A percentile compares a stretch with the other conserved stretches of the same genome.
Evolutionary conservation across 495 filamentous ascomycete genomes (phyloP).

Genomic region (Lepraria neglecta): DNA sequence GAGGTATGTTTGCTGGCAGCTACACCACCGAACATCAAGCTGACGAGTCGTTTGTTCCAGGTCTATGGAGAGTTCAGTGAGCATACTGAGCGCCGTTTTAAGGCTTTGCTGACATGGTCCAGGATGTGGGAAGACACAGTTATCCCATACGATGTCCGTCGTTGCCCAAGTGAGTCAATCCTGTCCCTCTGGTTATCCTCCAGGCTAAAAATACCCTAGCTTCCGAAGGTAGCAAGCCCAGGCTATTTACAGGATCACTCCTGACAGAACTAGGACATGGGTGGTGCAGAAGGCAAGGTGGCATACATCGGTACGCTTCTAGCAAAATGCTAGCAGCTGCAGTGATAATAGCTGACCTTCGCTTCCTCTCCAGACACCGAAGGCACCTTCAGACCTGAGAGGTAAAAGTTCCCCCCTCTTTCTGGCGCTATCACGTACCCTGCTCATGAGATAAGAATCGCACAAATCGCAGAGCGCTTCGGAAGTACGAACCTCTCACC

Average conservation of each 20-base stretch:
- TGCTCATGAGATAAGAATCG: slow-evolving; percentile 40
- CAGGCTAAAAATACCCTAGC: slow-evolving; percentile 23
- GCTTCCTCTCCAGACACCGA: slow-evolving; percentile 53
- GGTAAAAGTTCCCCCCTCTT: slow-evolving; percentile 22
- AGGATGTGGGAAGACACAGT: slow-evolving; percentile 68
- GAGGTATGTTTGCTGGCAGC: slow-evolving; percentile 44
- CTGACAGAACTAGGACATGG: slow-evolving; percentile 49
- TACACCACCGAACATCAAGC: neutral
- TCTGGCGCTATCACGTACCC: neutral
- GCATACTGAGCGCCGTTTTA: slow-evolving; percentile 1
- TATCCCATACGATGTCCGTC: slow-evolving; percentile 64
- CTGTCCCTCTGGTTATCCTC: neutral
- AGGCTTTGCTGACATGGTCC: neutral
- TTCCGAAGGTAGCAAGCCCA: slow-evolving; percentile 35
- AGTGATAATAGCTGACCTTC: neutral
- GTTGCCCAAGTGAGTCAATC: slow-evolving; percentile 46
- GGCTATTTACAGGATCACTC: neutral
- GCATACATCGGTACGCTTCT: slow-evolving; percentile 57
- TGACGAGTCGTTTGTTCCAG: slow-evolving; percentile 15
- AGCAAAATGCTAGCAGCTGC: slow-evolving; percentile 7
- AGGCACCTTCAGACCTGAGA: slow-evolving; percentile 70
- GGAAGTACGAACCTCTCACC: slow-evolving; percentile 34
- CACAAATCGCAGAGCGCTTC: slow-evolving; percentile 70
- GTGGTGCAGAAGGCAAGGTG: slow-evolving; percentile 71
- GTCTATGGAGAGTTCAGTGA: slow-evolving; percentile 64